Percentiles rank a stretch among this genome's conserved stretches.
phyloP scores from a whole-genome alignment of 495 filamentous ascomycete genomes.

The Lasiosphaeria hispida region DNA sequence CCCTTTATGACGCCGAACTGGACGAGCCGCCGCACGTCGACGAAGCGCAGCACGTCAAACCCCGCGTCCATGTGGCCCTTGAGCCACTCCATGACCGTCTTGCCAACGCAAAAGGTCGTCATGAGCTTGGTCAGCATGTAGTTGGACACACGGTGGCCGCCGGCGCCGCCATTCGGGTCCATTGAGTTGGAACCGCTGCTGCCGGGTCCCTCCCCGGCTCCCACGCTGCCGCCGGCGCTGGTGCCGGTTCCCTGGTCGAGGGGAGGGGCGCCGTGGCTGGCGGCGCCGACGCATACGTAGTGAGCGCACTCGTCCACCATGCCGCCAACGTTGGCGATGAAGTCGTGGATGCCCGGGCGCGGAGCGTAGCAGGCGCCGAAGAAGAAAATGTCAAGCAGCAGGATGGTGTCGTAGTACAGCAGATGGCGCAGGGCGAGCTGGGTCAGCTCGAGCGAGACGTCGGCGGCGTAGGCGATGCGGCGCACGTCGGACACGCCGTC shows the following conservation, averaged over 20 bases:
- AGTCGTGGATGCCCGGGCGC: conserved; percentile 68
- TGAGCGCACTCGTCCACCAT: conserved; percentile 82
- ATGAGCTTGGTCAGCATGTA: conserved; percentile 68
- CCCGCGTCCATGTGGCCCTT: conserved; percentile 60
- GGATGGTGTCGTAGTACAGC: conserved; percentile 82
- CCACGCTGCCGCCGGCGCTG: too few relatives aligned
- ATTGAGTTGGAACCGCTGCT: neutral
- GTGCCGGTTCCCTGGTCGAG: too few relatives aligned
- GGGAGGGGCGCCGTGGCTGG: neutral
- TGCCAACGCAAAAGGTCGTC: conserved; percentile 70
- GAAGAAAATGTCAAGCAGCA: conserved; percentile 89
- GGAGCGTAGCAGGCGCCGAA: conserved; percentile 88
- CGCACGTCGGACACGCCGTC: conserved; percentile 86
- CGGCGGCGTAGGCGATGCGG: conserved; percentile 76
- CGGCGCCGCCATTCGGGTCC: conserved; percentile 4
- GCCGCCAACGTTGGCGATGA: conserved; percentile 63
- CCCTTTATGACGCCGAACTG: conserved; percentile 96
- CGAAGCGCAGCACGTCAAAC: conserved; percentile 58
- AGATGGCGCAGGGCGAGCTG: conserved; percentile 83
- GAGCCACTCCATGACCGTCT: conserved; percentile 79
- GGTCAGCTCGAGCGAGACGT: conserved; percentile 79
- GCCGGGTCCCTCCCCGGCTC: neutral
- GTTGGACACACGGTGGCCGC: conserved; percentile 41
- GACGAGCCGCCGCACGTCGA: conserved; percentile 88
- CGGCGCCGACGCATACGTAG: conserved; percentile 59